phyloP scores from a whole-genome alignment of 768 basidiomycete species.

The Pholiota molesta region DNA sequence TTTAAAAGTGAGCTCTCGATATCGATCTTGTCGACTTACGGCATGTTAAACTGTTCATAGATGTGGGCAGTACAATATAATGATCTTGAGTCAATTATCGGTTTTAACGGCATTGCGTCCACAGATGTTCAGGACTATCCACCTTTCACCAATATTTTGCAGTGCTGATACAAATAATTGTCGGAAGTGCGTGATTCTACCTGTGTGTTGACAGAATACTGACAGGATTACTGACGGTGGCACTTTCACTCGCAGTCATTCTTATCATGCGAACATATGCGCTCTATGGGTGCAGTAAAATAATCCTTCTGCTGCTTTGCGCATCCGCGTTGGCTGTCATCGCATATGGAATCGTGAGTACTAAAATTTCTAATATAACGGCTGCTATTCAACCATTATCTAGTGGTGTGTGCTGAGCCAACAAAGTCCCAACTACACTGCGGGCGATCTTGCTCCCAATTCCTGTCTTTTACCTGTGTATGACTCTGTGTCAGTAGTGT shows the following conservation, averaged over 20 bases:
- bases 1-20: conserved; percentile 9
- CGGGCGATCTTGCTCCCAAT: conserved; percentile 12
- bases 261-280: conserved; percentile 45
- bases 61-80: conserved; percentile 1
- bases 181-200: conserved; percentile 34
- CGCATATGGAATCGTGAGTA: conserved; percentile 28
- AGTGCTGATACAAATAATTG: conserved; percentile 38
- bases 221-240: not conserved
- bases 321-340: conserved; percentile 29
- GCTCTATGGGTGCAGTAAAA: conserved; percentile 35
- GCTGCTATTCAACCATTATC: not conserved
- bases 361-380: not conserved
- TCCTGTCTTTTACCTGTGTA: conserved; percentile 27
- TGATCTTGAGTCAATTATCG: not conserved
- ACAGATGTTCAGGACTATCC: conserved; percentile 28
- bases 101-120: not conserved
- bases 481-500: conserved; percentile 22
- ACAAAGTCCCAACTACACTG: conserved; percentile 5
- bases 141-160: conserved; percentile 34
- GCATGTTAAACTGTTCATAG: conserved; percentile 1
- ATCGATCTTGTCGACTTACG: not conserved
- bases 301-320: conserved; percentile 30
- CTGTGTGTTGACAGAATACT: not conserved
- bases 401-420: conserved; percentile 30
- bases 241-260: conserved; percentile 27